phyloP scores from a whole-genome alignment of 768 basidiomycete species.

The Lactarius quietus region DNA sequence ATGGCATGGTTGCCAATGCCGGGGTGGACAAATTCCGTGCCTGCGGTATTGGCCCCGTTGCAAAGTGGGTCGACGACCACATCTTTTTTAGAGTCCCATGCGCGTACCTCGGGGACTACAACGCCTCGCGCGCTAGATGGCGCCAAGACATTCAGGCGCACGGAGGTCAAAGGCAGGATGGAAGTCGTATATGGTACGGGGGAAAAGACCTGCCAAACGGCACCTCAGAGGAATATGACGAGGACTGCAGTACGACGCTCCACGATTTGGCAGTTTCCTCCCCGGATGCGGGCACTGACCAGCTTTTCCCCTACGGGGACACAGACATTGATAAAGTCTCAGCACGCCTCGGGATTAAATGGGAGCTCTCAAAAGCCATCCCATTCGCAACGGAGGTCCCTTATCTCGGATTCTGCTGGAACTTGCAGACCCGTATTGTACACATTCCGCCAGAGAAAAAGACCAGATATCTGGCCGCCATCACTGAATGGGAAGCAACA shows the following conservation, averaged over 20 bases:
- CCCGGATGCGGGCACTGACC: not conserved
- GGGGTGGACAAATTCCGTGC: conserved; percentile 21
- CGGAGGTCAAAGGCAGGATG: too few relatives aligned
- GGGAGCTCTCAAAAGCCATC: not conserved
- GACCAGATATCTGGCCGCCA: conserved; percentile 20
- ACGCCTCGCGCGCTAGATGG: conserved; percentile 5
- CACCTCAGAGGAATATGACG: not conserved
- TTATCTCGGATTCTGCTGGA: not conserved
- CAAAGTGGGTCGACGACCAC: conserved; percentile 32
- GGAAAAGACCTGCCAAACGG: too few relatives aligned
- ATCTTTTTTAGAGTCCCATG: conserved; percentile 24
- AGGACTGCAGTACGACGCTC: not conserved
- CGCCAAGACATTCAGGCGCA: too few relatives aligned
- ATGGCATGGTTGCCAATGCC: conserved; percentile 17
- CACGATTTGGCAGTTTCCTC: not conserved
- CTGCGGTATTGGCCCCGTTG: conserved; percentile 27
- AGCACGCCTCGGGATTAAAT: not conserved
- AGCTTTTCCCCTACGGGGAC: not conserved
- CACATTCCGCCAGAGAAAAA: not conserved
- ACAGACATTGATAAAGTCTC: not conserved
- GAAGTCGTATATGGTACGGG: too few relatives aligned
- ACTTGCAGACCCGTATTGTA: not conserved
- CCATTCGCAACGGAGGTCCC: not conserved
- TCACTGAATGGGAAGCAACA: conserved; percentile 28
- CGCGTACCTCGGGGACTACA: conserved; percentile 29